Base-by-base conservation (phyloP, 2,329 filamentous ascomycete species). In the Pezicula carpinea region DNA sequence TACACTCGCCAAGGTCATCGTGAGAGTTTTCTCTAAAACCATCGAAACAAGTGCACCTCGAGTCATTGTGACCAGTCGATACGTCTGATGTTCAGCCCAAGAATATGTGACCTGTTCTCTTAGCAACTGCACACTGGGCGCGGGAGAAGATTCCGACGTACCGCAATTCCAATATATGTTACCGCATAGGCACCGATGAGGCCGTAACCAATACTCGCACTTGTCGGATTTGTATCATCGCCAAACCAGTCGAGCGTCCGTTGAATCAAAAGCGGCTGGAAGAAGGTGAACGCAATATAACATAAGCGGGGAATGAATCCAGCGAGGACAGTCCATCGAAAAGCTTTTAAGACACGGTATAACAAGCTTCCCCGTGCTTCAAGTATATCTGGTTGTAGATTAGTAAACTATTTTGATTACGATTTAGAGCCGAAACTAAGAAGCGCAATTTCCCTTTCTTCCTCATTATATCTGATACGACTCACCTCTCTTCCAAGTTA, bases 231-330 rank as follows among this genome's bases (percentile, higher is more conserved):
- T 17, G 58, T 53, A 1, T 62, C 52, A 22, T 53, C 55, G 13
- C 59, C 53, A 3, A 68, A 60, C 11, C 62, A 63, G 6, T 47
- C 40, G 17, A 70, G 59, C 0, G 64, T 54, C 1, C 62, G 55
- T 19, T 63, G 59, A 50, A 74, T 66, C 17, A 75, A 66, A 15
- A 74, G 70, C 0, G 72, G 71, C 32, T 75, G 72, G 4, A 67
- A 63, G 43, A 73, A 73, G 6, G 55, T 66, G 52, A 75, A 72
- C 3, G 61, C 70, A 1, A 61, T 65, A 17, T 63, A 64, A 7
- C 63, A 58, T 3, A 72, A 53, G 0, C 71, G 64, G 2, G 71
- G 68, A 4, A 66, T 33, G 4, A 72, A 55, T 0, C 33, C 43
- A 13, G 36, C 47, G n/a, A 34, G 18, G n/a, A 49, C 19, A 3